phyloP scores from a whole-genome alignment of 768 basidiomycete species.

The Strobilomyces echinocephalus region DNA sequence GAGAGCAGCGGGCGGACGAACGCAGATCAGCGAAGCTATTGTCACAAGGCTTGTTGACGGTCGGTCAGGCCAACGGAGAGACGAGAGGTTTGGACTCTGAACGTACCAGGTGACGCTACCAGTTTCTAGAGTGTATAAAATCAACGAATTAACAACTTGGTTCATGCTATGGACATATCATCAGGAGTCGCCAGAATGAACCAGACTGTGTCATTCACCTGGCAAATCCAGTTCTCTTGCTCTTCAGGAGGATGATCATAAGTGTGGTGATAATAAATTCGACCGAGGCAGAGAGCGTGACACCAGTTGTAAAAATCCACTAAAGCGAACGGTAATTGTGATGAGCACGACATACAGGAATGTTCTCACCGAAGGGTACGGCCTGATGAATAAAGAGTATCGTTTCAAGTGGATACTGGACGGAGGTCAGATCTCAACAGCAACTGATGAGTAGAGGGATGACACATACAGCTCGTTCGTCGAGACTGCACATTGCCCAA shows the following conservation, averaged over 20 bases:
- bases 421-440: background rate
- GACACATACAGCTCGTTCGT: conserved; percentile 28
- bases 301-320: conserved; percentile 31
- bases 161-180: conserved; percentile 35
- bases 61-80: background rate
- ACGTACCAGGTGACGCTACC: conserved; percentile 44
- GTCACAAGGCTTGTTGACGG: conserved; percentile 24
- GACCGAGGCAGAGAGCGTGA: conserved; percentile 32
- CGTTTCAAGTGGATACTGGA: conserved; percentile 25
- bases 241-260: conserved; percentile 30
- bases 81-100: no score
- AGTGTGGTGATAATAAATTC: conserved; percentile 29
- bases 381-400: conserved; percentile 29
- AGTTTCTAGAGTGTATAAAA: conserved; percentile 51
- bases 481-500: conserved; percentile 18
- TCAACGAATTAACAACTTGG: conserved; percentile 44
- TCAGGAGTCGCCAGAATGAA: background rate
- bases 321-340: conserved; percentile 1
- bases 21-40: conserved; percentile 30
- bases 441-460: fast-evolving
- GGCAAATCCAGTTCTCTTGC: conserved; percentile 29
- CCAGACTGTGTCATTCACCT: conserved; percentile 8
- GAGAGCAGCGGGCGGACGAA: conserved; percentile 10
- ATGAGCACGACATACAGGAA: background rate
- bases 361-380: conserved; percentile 25